Conservation (phyloP, 2,329 filamentous ascomycete species). For the Trichoderma gracile region DNA sequence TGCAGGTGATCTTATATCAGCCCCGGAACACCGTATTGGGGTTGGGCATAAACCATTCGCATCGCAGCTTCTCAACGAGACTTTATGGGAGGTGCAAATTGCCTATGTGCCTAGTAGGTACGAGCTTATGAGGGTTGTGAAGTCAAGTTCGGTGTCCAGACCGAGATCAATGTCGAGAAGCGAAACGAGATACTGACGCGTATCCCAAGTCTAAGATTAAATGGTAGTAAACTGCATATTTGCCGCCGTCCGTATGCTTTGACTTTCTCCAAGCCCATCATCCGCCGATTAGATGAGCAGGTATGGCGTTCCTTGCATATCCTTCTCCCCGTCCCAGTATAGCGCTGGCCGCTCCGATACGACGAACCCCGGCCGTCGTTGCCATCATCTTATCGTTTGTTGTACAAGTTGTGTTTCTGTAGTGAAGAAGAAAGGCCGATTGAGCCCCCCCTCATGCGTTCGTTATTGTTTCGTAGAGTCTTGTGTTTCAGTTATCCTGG, state of each 20-base stretch:
- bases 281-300: slow-evolving; percentile 19
- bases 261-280: background rate
- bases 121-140: background rate
- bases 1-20: too few relatives aligned
- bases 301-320: slow-evolving; percentile 12
- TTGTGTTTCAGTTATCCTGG: slow-evolving; percentile 35
- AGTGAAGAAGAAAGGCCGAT: slow-evolving; percentile 20
- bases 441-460: background rate
- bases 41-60: background rate
- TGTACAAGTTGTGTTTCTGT: slow-evolving; percentile 35
- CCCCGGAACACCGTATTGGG: background rate
- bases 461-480: slow-evolving; percentile 10
- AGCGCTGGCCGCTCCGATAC: slow-evolving; percentile 35
- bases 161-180: slow-evolving; percentile 17
- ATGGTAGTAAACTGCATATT: slow-evolving; percentile 28
- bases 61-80: background rate
- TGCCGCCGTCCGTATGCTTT: slow-evolving; percentile 12
- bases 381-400: slow-evolving; percentile 39
- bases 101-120: background rate
- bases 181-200: slow-evolving; percentile 20
- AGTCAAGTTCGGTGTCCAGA: slow-evolving; percentile 5
- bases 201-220: slow-evolving; percentile 28
- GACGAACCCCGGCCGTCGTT: slow-evolving; percentile 34
- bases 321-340: slow-evolving; percentile 27
- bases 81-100: too few relatives aligned